phyloP scores from a whole-genome alignment of 768 basidiomycete species.

The Vararia minispora region DNA sequence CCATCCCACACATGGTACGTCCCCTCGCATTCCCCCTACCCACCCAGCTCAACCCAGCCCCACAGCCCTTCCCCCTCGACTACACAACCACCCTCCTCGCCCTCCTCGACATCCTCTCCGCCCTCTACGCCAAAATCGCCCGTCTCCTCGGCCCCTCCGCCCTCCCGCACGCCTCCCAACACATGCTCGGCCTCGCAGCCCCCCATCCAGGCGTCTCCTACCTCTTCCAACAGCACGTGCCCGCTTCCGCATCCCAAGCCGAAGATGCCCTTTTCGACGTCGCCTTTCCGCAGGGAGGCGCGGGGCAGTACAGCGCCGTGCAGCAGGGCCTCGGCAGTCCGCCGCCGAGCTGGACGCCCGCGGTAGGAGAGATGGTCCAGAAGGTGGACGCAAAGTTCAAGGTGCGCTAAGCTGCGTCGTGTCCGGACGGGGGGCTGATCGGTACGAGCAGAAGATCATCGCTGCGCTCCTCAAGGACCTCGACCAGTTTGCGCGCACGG shows the following conservation, averaged over 20 bases:
- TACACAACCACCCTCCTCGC: constrained; percentile 86
- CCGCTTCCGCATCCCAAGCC: constrained; percentile 25
- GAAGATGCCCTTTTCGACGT: constrained; percentile 65
- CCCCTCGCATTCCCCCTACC: not conserved
- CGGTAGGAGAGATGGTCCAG: constrained; percentile 58
- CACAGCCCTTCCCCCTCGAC: constrained; percentile 78
- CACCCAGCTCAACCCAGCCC: not conserved
- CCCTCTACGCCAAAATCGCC: constrained; percentile 81
- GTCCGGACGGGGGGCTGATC: constrained; percentile 1
- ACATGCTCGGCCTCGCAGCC: constrained; percentile 66
- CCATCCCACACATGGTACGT: constrained; percentile 65
- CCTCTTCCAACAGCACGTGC: constrained; percentile 44
- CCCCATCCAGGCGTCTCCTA: constrained; percentile 81
- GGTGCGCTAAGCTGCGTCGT: constrained; percentile 29
- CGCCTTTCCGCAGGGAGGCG: constrained; percentile 23
- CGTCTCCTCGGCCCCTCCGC: constrained; percentile 77
- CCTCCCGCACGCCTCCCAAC: constrained; percentile 55
- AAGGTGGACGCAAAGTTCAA: constrained; percentile 83
- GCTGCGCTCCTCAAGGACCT: constrained; percentile 70
- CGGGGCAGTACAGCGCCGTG: constrained; percentile 21
- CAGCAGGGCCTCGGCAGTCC: constrained; percentile 31
- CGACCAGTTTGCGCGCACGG: constrained; percentile 68
- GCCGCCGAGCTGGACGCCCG: constrained; percentile 49
- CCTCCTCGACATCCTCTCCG: constrained; percentile 80
- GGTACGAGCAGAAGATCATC: constrained; percentile 64